A percentile compares a stretch with the other conserved stretches of the same genome.
These are phyloP conservation scores for Monosporascus sp. DNA, from an alignment of 2,329 filamentous ascomycete genomes.

Conservation along the genomic window DNA sequence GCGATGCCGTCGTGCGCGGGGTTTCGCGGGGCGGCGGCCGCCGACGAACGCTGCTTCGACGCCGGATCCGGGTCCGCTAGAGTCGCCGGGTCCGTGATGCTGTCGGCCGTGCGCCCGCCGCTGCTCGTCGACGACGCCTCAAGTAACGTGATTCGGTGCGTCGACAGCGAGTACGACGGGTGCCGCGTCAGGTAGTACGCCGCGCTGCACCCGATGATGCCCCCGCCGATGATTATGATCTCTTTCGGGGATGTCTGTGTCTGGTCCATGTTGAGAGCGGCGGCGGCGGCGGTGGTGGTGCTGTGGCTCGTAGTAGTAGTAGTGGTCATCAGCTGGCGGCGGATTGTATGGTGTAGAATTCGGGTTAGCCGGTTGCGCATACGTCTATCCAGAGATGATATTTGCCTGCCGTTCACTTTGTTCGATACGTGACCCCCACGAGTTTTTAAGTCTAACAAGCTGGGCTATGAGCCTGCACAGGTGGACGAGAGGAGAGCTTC, in stretches of 20 bases:
- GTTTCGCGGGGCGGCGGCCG: constrained; percentile 8
- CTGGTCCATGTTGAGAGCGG: too few species aligned
- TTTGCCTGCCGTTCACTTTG: too few species aligned
- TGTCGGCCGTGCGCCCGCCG: constrained; percentile 28
- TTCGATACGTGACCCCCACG: too few species aligned
- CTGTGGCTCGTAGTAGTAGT: neutral
- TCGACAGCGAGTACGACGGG: constrained; percentile 57
- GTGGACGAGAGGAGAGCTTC: too few species aligned
- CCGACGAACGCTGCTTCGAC: constrained; percentile 5
- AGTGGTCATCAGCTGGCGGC: neutral
- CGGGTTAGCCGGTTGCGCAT: too few species aligned
- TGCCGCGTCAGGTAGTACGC: constrained; percentile 72
- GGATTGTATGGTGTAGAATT: neutral
- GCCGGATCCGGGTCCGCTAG: constrained; percentile 21
- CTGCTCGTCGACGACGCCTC: constrained; percentile 53
- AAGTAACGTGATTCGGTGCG: constrained; percentile 64
- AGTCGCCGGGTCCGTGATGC: constrained; percentile 25
- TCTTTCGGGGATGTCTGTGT: constrained; percentile 12
- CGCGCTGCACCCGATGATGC: constrained; percentile 70
- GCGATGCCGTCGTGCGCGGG: constrained; percentile 50
- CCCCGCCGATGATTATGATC: constrained; percentile 51
- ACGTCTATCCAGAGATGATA: too few species aligned
- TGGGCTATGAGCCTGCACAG: too few species aligned
- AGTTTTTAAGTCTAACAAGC: too few species aligned
- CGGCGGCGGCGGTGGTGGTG: neutral